These are phyloP conservation scores for Berberis thunbergii DNA, from an alignment of 164 flowering plant species.

Conservation along the genomic window DNA sequence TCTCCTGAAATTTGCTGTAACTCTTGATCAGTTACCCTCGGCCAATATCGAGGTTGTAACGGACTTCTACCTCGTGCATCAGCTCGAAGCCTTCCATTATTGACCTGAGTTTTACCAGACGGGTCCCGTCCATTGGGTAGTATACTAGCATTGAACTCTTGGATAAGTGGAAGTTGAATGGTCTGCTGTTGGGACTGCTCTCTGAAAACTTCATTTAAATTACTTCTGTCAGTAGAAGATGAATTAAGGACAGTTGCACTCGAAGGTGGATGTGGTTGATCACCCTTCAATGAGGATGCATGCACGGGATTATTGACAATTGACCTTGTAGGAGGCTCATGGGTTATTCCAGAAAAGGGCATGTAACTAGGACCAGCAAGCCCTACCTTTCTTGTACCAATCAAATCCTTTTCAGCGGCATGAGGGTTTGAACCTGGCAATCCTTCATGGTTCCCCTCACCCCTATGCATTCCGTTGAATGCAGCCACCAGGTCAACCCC, in stretches of 20 bases:
- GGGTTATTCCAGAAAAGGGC: constrained; percentile 29
- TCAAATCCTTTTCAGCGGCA: constrained; percentile 7
- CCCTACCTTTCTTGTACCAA: constrained; percentile 12
- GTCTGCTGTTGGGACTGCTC: constrained; percentile 28
- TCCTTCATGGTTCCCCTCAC: constrained; percentile 11
- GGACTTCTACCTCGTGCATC: constrained; percentile 54
- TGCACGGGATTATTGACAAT: constrained; percentile 24
- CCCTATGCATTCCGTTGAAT: constrained; percentile 7
- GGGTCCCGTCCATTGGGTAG: constrained; percentile 32
- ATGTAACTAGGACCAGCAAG: constrained; percentile 15
- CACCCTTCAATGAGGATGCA: constrained; percentile 35
- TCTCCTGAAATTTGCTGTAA: constrained; percentile 64
- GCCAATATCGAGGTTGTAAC: constrained; percentile 69
- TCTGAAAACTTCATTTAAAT: constrained; percentile 27
- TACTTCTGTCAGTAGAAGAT: constrained; percentile 32
- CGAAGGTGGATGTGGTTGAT: constrained; percentile 20
- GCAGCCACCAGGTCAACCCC: constrained; percentile 21
- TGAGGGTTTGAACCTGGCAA: constrained; percentile 9
- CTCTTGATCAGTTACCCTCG: constrained; percentile 65
- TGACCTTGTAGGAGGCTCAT: constrained; percentile 28
- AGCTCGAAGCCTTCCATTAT: constrained; percentile 41
- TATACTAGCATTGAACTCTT: constrained; percentile 25
- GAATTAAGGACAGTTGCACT: constrained; percentile 14
- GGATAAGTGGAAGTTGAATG: constrained; percentile 23
- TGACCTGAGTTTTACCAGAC: constrained; percentile 37